Evolutionary conservation across 345 rosid genomes (phyloP).

Genomic region (Eucalyptus albens): DNA sequence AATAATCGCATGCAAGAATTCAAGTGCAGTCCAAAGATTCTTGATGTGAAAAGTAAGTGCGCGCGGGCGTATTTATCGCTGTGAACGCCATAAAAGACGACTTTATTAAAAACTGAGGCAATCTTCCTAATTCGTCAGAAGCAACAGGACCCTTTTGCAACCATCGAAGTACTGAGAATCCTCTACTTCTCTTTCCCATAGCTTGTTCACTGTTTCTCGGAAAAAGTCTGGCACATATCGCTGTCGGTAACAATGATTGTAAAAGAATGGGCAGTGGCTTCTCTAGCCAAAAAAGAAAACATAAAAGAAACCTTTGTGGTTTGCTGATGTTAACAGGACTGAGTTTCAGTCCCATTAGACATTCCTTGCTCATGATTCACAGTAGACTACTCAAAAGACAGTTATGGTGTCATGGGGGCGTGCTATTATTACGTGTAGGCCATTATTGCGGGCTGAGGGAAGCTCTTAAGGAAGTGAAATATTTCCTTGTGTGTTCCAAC

Average conservation of each 20-base stretch:
- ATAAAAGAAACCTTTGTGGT: neutral
- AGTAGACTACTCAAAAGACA: neutral
- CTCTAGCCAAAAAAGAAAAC: neutral
- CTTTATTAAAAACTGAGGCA: neutral
- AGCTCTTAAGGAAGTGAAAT: neutral
- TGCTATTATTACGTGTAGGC: neutral
- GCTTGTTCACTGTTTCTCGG: neutral
- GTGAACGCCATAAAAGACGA: neutral
- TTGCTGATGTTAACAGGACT: neutral
- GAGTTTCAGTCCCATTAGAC: neutral
- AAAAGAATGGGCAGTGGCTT: neutral
- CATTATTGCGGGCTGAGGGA: neutral
- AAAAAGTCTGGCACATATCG: neutral
- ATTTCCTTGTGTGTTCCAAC: neutral
- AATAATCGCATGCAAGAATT: neutral
- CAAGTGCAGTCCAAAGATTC: neutral
- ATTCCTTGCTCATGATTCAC: neutral
- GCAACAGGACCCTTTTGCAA: neutral
- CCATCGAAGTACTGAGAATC: neutral
- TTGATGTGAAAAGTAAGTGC: neutral
- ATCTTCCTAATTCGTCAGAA: neutral
- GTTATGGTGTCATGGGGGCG: neutral
- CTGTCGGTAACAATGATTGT: neutral
- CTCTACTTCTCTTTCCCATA: neutral
- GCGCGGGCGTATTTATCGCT: neutral